These are phyloP conservation scores for Clavispora santaluciae DNA, from an alignment of 805 yeast genomes.

Conservation along the genomic window DNA sequence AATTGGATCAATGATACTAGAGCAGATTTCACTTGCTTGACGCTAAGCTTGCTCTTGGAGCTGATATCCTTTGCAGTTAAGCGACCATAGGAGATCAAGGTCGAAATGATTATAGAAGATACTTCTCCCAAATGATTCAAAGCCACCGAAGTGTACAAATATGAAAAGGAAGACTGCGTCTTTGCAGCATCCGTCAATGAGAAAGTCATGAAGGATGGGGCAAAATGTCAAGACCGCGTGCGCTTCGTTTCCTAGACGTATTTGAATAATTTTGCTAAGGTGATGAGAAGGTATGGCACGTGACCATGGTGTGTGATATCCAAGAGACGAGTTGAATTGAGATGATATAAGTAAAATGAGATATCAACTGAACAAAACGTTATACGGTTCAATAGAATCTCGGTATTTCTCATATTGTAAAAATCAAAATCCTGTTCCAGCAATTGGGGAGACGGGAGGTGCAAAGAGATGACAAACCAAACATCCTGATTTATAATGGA, in stretches of 20 bases:
- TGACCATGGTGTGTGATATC: too few relatives aligned
- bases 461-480: too few relatives aligned
- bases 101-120: constrained; percentile 59
- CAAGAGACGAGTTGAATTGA: neutral
- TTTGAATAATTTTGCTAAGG: neutral
- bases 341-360: too few relatives aligned
- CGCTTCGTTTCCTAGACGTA: neutral
- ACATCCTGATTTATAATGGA: too few relatives aligned
- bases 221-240: neutral
- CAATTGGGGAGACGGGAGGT: too few relatives aligned
- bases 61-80: constrained; percentile 52
- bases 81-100: constrained; percentile 65
- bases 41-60: constrained; percentile 42
- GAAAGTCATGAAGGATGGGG: constrained; percentile 3
- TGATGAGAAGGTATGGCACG: neutral
- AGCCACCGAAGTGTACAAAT: constrained; percentile 49
- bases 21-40: constrained; percentile 52
- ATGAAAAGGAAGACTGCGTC: constrained; percentile 60
- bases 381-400: too few relatives aligned
- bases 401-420: too few relatives aligned
- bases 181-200: constrained; percentile 18
- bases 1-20: constrained; percentile 77
- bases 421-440: too few relatives aligned
- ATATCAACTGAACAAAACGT: too few relatives aligned
- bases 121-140: constrained; percentile 64